Evolutionary conservation across 352 stramenopile genomes (phyloP), one percentile per base, ranked within the genome.

Genomic region (Blastocystis hominis): DNA sequence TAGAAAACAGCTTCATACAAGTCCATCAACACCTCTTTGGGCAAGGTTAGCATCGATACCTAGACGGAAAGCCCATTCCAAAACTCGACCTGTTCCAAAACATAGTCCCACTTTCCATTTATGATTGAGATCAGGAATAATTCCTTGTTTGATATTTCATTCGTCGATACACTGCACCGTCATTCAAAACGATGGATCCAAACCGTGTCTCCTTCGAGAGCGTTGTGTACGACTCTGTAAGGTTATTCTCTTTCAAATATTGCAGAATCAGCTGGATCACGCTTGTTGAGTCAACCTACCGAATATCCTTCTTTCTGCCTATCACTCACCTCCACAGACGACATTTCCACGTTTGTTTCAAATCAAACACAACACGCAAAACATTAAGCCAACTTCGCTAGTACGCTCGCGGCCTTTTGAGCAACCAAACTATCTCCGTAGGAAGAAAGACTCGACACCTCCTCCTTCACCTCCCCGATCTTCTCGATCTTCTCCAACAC

Each of bases 1-100:
- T 95, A 89, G 30, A 91, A 91, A 42, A 97, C 90, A 46, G 95
- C 90, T 89, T 97, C 94, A 88, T 97, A 96, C 9, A 97, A 89
- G 38, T 94, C 93, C 88, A 84, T 84, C 38, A 84, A 56, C 3
- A 84, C 59, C 36, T 6, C 6, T 44, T 66, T 84, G 3, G 72
- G 72, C 0, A 84, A 30, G 17, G 54, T 84, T 3, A 94, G 92
- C 69, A 88, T 77, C 17, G 91, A 70, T 24, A 61, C 93, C 91
- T 76, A 36, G 15, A 9, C 44, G 7, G 20, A 34, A 70, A 3
- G 10, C 34, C 4, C 3, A 2, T 36, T n/a, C 20, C 94, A 89
- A 47, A 90, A 86, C 86, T 91, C 90, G 13, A 94, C 95, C 90
- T 97, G 94, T 89, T 93, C 92, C 80, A 97, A 91, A 63, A 97